Evolutionary conservation across 306 rosid genomes (phyloP).

Genomic region (Quercus suber): DNA sequence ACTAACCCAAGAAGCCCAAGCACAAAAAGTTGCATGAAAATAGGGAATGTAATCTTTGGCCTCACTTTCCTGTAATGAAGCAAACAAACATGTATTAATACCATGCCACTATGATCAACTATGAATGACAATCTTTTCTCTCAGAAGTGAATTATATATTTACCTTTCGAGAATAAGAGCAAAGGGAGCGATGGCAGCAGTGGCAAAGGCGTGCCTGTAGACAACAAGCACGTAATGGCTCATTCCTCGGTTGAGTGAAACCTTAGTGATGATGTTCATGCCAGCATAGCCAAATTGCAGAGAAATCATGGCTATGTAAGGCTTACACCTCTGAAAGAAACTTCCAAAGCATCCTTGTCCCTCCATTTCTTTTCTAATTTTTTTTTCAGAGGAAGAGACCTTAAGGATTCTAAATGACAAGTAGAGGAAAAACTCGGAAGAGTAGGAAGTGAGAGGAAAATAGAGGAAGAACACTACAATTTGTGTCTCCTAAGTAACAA

Average conservation of each 20-base stretch:
- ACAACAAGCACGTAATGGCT: conserved; percentile 91
- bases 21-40: conserved; percentile 65
- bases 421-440: not conserved
- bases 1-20: conserved; percentile 94
- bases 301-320: conserved; percentile 83
- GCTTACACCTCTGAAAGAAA: conserved; percentile 54
- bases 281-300: conserved; percentile 94
- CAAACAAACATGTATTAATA: conserved; percentile 12
- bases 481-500: conserved; percentile 47
- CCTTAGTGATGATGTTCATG: conserved; percentile 85
- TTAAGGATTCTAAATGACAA: not conserved
- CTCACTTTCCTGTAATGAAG: conserved; percentile 62
- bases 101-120: not conserved
- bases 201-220: conserved; percentile 89
- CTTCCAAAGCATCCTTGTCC: conserved; percentile 30
- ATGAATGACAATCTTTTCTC: not conserved
- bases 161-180: conserved; percentile 92
- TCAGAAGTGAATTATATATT: not conserved
- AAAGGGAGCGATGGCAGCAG: conserved; percentile 81
- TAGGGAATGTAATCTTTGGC: conserved; percentile 68
- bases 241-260: conserved; percentile 85
- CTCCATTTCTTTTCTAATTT: conserved; percentile 44
- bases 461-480: conserved; percentile 48
- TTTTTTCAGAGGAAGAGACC: not conserved
- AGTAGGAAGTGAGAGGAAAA: not conserved